Base-by-base conservation (phyloP, 2,329 filamentous ascomycete species). In the Sporothrix mexicana region DNA sequence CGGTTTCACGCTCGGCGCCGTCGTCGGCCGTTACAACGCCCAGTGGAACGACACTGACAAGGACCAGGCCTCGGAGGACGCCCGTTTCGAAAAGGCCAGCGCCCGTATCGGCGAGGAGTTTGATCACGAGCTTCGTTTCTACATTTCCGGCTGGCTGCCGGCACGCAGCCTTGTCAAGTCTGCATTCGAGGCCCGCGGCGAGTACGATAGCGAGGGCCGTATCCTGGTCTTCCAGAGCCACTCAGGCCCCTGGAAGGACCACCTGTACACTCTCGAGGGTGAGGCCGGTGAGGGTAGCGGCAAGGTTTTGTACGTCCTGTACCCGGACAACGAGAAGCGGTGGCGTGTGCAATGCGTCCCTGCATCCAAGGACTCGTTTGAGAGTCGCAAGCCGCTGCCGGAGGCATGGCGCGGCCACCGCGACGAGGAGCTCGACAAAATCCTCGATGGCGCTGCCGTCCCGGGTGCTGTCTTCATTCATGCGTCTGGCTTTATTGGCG, bases 261-360 rank as follows among this genome's bases (percentile, higher is more conserved):
- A 99, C 81, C 87, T 99, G 20, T 98, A 97, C 84, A 90, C 88
- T 20, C 88, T 98, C 41, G 96, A 99, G 83, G 87, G 73, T 47
- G 71, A 89, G 6, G 80, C 79, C 2, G 81, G 79, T 9, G 84
- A 89, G 55, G 88, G 89, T 77, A 90, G 95, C 3, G 86, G 95
- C 69, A 98, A 98, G 79, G 95, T 97, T 15, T 85, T 98, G 36
- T 98, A 98, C 83, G 92, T 94, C 0, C 95, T 99, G 85, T 93
- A 89, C 79, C 88, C 90, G 41, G 86, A 88, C 61, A 88, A 90
- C 62, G 92, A 88, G 76, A 87, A 92, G 79, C 97, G 96, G 84
- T 98, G 96, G 96, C 90, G 96, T 73, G 92, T 99, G 74, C 94
- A 98, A 83, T 91, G 92, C 75, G 96, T 98, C n/a, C 93, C 94